These are phyloP conservation scores for Closterium sp. DNA, from an alignment of 139 green algal species.

Conservation along the genomic window DNA sequence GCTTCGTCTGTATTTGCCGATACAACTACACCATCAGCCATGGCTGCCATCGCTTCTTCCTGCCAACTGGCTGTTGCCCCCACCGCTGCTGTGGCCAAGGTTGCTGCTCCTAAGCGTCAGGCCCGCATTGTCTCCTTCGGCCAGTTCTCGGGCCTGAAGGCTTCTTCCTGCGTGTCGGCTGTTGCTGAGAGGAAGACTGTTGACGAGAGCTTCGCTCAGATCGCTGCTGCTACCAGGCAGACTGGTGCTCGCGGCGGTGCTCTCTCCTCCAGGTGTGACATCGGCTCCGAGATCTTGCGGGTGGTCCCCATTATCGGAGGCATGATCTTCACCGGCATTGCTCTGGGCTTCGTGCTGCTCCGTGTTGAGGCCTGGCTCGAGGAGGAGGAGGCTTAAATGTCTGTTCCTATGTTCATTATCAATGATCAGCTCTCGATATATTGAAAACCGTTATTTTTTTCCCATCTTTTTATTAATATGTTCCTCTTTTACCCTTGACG, in stretches of 20 bases:
- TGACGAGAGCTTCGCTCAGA: conserved; percentile 24
- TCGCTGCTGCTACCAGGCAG: background rate
- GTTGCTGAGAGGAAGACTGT: conserved; percentile 27
- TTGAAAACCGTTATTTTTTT: background rate
- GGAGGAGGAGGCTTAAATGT: background rate
- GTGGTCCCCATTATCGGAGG: conserved; percentile 24
- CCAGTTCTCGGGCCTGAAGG: conserved; percentile 30
- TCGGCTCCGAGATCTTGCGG: conserved; percentile 29
- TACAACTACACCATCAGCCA: background rate
- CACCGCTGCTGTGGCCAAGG: background rate
- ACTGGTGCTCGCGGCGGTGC: conserved; percentile 21
- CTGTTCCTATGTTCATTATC: background rate
- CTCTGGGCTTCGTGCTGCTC: conserved; percentile 40
- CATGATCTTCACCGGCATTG: conserved; percentile 22
- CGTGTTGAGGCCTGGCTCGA: conserved; percentile 33
- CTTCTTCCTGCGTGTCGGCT: background rate
- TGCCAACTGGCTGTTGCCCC: background rate
- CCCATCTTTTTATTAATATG: background rate
- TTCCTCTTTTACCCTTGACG: background rate
- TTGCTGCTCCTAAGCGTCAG: background rate
- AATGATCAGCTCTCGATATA: background rate
- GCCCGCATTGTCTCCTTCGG: background rate
- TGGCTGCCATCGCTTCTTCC: background rate
- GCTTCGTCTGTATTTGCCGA: background rate
- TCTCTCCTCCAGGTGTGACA: conserved; percentile 3